phyloP scores from a whole-genome alignment of 1,284 basidiomycete genomes.

The Athelia sp. region DNA sequence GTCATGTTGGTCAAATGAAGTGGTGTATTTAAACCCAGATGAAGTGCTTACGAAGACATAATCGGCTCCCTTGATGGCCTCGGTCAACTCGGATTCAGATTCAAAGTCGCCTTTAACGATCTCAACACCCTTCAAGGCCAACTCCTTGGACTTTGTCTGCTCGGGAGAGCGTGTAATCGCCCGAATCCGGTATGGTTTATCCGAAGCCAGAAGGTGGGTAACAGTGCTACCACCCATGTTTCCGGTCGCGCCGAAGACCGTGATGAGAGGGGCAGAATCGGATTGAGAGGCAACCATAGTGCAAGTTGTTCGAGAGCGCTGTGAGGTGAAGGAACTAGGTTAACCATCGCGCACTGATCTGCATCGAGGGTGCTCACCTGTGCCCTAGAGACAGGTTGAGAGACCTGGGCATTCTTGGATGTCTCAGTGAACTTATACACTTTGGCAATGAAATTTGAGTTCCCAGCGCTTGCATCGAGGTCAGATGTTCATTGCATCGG shows the following conservation, averaged over 20 bases:
- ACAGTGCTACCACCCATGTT: slow-evolving; percentile 18
- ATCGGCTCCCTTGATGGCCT: slow-evolving; percentile 9
- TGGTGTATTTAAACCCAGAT: neutral
- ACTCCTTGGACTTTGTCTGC: slow-evolving; percentile 10
- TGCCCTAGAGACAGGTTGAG: too few species aligned
- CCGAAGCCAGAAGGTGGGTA: slow-evolving; percentile 9
- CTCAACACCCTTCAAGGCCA: slow-evolving; percentile 12
- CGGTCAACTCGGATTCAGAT: slow-evolving; percentile 8
- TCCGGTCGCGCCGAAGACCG: slow-evolving; percentile 19
- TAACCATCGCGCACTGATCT: too few species aligned
- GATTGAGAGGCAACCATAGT: slow-evolving; percentile 13
- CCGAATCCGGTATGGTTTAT: slow-evolving; percentile 15
- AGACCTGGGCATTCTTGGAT: too few species aligned
- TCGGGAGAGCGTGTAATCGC: slow-evolving; percentile 15
- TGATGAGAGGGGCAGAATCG: slow-evolving; percentile 13
- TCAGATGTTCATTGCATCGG: too few species aligned
- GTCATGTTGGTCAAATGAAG: neutral
- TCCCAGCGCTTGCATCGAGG: too few species aligned
- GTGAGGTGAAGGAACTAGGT: too few species aligned
- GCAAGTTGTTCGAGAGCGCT: neutral
- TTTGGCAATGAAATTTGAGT: too few species aligned
- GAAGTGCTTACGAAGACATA: slow-evolving; percentile 8
- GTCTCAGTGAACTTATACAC: too few species aligned
- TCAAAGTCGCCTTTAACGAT: slow-evolving; percentile 11
- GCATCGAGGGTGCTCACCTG: too few species aligned